These are phyloP conservation scores for Penicillium sp. DNA, from an alignment of 2,329 filamentous ascomycete genomes.

Conservation along the genomic window DNA sequence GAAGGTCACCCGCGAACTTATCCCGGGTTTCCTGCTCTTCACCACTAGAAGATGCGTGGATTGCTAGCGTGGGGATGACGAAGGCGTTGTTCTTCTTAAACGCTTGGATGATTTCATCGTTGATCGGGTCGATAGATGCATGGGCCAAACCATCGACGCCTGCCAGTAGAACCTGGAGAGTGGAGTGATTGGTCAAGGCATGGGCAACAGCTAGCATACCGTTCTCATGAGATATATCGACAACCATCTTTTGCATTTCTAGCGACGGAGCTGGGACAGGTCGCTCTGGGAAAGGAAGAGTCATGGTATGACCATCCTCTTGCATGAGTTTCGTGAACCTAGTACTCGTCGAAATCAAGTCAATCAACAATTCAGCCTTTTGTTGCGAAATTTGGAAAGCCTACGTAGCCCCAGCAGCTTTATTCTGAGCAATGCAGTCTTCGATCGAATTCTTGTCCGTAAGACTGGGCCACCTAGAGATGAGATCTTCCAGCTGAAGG, in stretches of 20 bases:
- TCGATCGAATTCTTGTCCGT: conserved; percentile 17
- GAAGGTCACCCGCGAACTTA: conserved; percentile 9
- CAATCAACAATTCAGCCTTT: neutral
- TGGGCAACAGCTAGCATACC: conserved; percentile 19
- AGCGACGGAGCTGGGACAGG: conserved; percentile 20
- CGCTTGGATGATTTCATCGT: conserved; percentile 17
- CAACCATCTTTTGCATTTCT: conserved; percentile 20
- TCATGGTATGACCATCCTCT: conserved; percentile 19
- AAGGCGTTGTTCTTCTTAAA: conserved; percentile 23
- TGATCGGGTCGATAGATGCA: conserved; percentile 20
- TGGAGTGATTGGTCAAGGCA: conserved; percentile 18
- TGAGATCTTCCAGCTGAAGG: conserved; percentile 15
- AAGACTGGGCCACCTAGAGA: conserved; percentile 18
- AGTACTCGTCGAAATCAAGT: neutral
- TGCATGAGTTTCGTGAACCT: conserved; percentile 23
- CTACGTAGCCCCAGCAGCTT: conserved; percentile 10
- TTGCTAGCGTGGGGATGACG: conserved; percentile 14
- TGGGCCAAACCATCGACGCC: conserved; percentile 19
- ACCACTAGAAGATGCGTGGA: conserved; percentile 17
- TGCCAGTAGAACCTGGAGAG: conserved; percentile 15
- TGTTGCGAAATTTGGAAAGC: no score
- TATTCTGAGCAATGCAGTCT: conserved; percentile 15
- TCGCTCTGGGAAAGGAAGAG: conserved; percentile 15
- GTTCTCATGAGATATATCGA: conserved; percentile 17
- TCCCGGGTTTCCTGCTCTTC: conserved; percentile 21